A percentile compares a stretch with the other conserved stretches of the same genome.
phyloP scores from a whole-genome alignment of 768 basidiomycete genomes.

The Lactifluus rugatus region DNA sequence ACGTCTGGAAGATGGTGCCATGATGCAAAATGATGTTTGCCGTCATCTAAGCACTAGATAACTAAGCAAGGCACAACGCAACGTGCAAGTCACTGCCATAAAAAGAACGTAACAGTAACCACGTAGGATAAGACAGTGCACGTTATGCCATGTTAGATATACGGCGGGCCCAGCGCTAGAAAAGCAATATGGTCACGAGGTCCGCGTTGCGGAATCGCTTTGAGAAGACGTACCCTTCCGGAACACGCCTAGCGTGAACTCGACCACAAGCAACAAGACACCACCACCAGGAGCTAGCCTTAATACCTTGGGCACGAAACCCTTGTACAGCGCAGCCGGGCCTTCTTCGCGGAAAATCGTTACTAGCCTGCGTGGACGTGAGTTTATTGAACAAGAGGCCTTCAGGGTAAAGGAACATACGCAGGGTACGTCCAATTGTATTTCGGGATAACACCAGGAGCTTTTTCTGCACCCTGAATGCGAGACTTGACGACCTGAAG shows the following conservation, averaged over 20 bases:
- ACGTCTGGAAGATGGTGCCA: background rate
- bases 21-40: background rate
- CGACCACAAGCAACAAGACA: constrained; percentile 87
- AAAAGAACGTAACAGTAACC: background rate
- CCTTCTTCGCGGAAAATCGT: constrained; percentile 87
- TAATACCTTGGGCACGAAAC: constrained; percentile 92
- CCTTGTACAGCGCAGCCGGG: constrained; percentile 78
- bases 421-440: constrained; percentile 97
- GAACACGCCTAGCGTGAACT: constrained; percentile 71
- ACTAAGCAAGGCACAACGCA: background rate
- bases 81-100: background rate
- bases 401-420: constrained; percentile 20
- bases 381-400: background rate
- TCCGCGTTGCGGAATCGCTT: background rate
- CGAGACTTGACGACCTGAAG: constrained; percentile 88
- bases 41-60: background rate
- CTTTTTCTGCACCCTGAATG: constrained; percentile 65
- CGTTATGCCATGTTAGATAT: background rate
- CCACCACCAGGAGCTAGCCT: constrained; percentile 94
- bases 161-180: constrained; percentile 11
- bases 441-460: constrained; percentile 53
- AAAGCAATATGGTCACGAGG: background rate
- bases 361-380: constrained; percentile 35
- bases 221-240: constrained; percentile 42
- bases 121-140: background rate